Evolutionary conservation across 805 yeast species (phyloP).

Genomic region (Kodamaea kakaduensis): DNA sequence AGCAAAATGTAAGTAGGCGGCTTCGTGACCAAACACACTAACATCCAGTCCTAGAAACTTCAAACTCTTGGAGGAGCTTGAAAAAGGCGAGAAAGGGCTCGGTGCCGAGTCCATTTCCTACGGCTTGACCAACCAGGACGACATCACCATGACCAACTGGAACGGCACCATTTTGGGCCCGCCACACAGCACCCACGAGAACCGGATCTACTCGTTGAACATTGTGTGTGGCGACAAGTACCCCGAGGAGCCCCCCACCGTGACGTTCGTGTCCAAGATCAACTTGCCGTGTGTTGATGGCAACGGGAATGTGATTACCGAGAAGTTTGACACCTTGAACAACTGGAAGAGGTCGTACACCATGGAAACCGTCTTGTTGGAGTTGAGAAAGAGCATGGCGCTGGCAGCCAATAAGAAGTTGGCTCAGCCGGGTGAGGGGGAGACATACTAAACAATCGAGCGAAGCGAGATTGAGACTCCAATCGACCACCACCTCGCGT

Average conservation of each 20-base stretch:
- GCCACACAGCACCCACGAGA: slow-evolving; percentile 85
- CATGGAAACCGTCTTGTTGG: slow-evolving; percentile 89
- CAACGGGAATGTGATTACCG: slow-evolving; percentile 46
- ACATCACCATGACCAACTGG: slow-evolving; percentile 92
- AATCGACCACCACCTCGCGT: too few species aligned
- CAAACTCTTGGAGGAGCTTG: slow-evolving; percentile 91
- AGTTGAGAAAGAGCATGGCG: slow-evolving; percentile 84
- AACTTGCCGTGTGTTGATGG: slow-evolving; percentile 88
- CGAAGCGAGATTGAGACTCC: too few species aligned
- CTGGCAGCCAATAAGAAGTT: slow-evolving; percentile 74
- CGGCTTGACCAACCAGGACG: slow-evolving; percentile 87
- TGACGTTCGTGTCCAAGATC: slow-evolving; percentile 75
- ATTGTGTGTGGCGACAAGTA: slow-evolving; percentile 79
- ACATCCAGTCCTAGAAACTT: slow-evolving; percentile 78
- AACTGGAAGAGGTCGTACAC: slow-evolving; percentile 89
- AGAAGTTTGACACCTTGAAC: slow-evolving; percentile 60
- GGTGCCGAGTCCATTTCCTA: slow-evolving; percentile 97
- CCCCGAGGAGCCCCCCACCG: slow-evolving; percentile 86
- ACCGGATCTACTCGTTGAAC: slow-evolving; percentile 81
- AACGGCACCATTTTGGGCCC: slow-evolving; percentile 98
- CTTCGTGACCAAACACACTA: slow-evolving; percentile 3
- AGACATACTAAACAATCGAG: slow-evolving; percentile 42
- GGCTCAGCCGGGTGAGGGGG: slow-evolving; percentile 89
- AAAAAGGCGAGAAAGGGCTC: slow-evolving; percentile 95
- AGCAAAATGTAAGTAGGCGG: slow-evolving; percentile 43